phyloP scores from a whole-genome alignment of 306 rosid genomes.

The Pterocarpus santalinus region DNA sequence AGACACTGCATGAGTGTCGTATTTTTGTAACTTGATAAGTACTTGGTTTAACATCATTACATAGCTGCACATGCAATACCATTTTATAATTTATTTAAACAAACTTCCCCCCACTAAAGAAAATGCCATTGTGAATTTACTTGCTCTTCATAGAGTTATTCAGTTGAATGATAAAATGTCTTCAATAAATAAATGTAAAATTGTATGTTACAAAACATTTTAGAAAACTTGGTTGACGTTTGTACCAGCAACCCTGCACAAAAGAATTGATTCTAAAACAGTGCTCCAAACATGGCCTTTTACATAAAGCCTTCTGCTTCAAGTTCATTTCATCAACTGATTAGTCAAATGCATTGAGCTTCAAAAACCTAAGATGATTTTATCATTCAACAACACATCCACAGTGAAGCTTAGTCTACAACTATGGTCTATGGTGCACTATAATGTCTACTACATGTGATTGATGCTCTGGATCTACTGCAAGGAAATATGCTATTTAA shows the following conservation, averaged over 20 bases:
- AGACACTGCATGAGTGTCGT: background rate
- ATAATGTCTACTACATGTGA: background rate
- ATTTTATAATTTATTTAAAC: background rate
- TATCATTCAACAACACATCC: background rate
- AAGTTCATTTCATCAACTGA: constrained; percentile 18
- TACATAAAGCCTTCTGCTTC: constrained; percentile 1
- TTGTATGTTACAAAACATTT: background rate
- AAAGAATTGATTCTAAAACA: background rate
- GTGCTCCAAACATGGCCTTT: background rate
- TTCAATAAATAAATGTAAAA: background rate
- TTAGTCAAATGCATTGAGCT: background rate
- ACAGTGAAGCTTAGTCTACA: constrained; percentile 1
- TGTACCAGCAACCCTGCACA: background rate
- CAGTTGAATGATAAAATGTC: background rate
- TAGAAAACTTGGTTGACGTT: background rate
- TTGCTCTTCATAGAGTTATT: background rate
- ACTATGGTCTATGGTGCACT: background rate
- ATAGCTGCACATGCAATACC: background rate
- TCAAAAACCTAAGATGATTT: background rate
- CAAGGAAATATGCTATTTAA: constrained; percentile 21
- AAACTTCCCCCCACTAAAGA: background rate
- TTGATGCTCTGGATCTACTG: background rate
- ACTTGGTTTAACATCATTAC: background rate
- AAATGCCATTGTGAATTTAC: background rate
- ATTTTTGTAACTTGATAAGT: background rate